Base-by-base conservation (phyloP, 2,329 filamentous ascomycete genomes). In the Pyricularia sp. region DNA sequence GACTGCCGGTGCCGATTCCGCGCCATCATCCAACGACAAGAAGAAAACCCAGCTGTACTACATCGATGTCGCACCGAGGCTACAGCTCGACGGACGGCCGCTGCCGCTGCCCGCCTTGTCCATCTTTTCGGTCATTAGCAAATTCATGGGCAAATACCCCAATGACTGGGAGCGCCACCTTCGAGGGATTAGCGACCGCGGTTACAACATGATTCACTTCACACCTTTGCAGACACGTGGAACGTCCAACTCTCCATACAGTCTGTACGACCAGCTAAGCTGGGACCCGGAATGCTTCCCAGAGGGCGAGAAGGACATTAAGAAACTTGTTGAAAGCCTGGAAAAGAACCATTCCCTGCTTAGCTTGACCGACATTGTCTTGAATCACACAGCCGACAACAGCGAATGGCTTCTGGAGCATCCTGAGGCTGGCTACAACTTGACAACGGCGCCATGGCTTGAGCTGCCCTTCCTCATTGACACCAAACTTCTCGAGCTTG, bases 191-290 rank as follows among this genome's bases (percentile, higher is more conserved):
- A 90, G 90, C 73, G 86, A 90, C 71, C 84, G 94, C 67, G 93
- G 93, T 60, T 99, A 99, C 82, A 99, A 99, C 78, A 97, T 97
- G 92, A 87, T 99, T 66, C 94, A 99, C 76, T 99, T 99, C 75
- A 97, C 94, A 1, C 94, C 94, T 10, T 80, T 99, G 69, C 94
- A 96, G 81, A 82, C 89, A 66, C 87, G 94, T 66, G 94, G 94
- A 65, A 83, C 81, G 60, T 99, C 94, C 64, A 96, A 99, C 73
- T 99, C 94, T 1, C 94, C 94, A 0, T 99, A 97, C 80, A 99
- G 94, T 75, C 85, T 99, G 71, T 96, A 89, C 74, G 90, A 99
- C 72, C 96, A 99, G 78, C 82, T 96, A 26, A 82, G 82, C 60
- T 99, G 96, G 81, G 96, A 99, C 73, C 84, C 88, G 5, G 78